These are phyloP conservation scores for Saccharomycopsis olivae DNA, from an alignment of 805 yeast genomes.

Conservation along the genomic window DNA sequence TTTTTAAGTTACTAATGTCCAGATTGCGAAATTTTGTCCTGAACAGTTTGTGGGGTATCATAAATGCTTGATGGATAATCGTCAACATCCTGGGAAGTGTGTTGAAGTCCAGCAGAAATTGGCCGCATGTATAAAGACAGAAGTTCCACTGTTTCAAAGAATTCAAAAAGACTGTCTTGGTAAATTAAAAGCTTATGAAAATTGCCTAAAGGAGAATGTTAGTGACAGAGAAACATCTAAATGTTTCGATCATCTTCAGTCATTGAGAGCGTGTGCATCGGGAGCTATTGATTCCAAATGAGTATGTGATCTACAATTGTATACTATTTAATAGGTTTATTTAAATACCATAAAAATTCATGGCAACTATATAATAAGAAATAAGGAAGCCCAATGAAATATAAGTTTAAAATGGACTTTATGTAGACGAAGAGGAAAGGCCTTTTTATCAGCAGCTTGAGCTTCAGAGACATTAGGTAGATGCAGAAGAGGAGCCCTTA, in stretches of 20 bases:
- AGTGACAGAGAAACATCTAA: conserved; percentile 31
- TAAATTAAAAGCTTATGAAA: conserved; percentile 51
- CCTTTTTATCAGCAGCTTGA: too few species aligned
- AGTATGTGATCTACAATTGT: neutral
- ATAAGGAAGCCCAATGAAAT: too few species aligned
- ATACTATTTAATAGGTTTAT: neutral
- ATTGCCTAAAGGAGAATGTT: conserved; percentile 41
- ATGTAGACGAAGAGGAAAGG: too few species aligned
- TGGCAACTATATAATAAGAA: too few species aligned
- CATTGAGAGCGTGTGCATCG: conserved; percentile 57
- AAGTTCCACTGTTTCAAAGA: conserved; percentile 62
- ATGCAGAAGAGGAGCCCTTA: too few species aligned
- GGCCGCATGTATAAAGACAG: conserved; percentile 49
- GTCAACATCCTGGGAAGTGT: conserved; percentile 36
- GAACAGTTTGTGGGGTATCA: conserved; percentile 63
- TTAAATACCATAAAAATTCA: neutral
- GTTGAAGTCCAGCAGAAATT: conserved; percentile 43
- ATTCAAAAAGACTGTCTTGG: conserved; percentile 54
- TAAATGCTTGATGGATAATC: conserved; percentile 52
- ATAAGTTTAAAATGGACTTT: too few species aligned
- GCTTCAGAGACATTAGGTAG: too few species aligned
- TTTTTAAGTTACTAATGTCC: neutral
- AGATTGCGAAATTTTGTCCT: conserved; percentile 67
- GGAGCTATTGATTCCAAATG: conserved; percentile 26
- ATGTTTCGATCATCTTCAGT: conserved; percentile 43